A percentile compares a stretch with the other conserved stretches of the same genome.
These are phyloP conservation scores for Suillus placidus DNA, from an alignment of 768 basidiomycete species.

Conservation along the genomic window DNA sequence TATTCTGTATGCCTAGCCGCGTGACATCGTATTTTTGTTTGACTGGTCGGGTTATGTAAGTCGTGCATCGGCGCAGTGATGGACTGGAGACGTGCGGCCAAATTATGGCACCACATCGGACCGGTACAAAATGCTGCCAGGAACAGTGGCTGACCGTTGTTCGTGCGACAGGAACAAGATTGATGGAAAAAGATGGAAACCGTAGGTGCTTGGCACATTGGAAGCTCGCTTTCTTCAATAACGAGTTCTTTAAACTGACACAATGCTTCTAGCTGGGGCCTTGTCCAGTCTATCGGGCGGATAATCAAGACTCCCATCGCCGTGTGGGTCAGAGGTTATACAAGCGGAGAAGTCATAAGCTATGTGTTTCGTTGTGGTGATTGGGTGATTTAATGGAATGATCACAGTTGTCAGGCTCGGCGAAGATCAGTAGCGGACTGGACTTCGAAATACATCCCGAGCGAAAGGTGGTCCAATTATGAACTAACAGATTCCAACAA, in stretches of 20 bases:
- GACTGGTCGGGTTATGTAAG: neutral
- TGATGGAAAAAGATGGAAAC: neutral
- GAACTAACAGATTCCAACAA: slow-evolving; percentile 11
- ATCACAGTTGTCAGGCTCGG: neutral
- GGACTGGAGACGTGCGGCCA: neutral
- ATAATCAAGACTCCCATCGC: no score
- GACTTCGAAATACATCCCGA: neutral
- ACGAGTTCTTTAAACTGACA: neutral
- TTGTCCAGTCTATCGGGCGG: no score
- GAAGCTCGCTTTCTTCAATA: neutral
- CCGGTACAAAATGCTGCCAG: neutral
- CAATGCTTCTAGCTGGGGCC: neutral
- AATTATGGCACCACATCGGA: neutral
- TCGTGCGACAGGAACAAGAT: neutral
- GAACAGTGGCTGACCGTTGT: neutral
- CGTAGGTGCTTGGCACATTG: neutral
- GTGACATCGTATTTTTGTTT: neutral
- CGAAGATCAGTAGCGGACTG: neutral
- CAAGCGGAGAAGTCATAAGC: neutral
- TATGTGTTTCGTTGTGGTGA: neutral
- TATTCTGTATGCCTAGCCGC: neutral
- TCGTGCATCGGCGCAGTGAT: neutral
- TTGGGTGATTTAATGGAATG: neutral
- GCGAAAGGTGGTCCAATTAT: slow-evolving; percentile 7
- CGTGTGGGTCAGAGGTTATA: no score